phyloP scores from a whole-genome alignment of 257 asterid genomes.

The Przewalskia tangutica region DNA sequence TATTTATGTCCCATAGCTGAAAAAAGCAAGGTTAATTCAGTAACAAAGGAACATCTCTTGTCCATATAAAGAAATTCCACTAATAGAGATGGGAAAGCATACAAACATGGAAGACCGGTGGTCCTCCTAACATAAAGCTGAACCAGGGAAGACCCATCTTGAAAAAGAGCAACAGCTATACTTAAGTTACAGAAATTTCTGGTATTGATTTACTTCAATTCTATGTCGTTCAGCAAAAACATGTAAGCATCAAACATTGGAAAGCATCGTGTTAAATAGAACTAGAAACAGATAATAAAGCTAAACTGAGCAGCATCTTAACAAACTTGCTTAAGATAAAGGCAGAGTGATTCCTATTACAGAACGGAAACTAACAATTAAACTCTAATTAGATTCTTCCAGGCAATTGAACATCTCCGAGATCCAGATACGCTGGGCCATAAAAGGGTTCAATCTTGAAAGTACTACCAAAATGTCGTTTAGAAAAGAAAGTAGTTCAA shows the following conservation, averaged over 20 bases:
- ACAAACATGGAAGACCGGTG: background rate
- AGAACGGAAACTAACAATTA: background rate
- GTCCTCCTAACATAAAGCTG: background rate
- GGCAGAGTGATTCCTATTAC: background rate
- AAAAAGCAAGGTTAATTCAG: slow-evolving; percentile 12
- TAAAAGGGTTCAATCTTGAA: background rate
- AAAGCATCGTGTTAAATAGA: background rate
- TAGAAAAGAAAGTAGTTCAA: background rate
- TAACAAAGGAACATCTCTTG: background rate
- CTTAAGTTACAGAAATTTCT: background rate
- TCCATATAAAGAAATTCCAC: background rate
- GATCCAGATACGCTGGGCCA: background rate
- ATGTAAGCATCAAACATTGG: background rate
- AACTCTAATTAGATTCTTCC: background rate
- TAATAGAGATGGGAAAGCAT: slow-evolving; percentile 9
- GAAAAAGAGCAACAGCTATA: background rate
- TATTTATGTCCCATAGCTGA: slow-evolving; percentile 85
- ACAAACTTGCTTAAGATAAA: background rate
- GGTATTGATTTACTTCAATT: background rate
- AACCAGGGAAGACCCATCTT: background rate
- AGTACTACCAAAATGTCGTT: background rate
- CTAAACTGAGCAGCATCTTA: background rate
- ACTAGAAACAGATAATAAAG: background rate
- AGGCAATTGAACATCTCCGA: background rate
- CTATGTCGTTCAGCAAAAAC: background rate